Percentiles rank a stretch among this genome's conserved stretches.
These are phyloP conservation scores for Aspergillus thermomutatus DNA, from an alignment of 2,329 filamentous ascomycete species.

Conservation along the genomic window DNA sequence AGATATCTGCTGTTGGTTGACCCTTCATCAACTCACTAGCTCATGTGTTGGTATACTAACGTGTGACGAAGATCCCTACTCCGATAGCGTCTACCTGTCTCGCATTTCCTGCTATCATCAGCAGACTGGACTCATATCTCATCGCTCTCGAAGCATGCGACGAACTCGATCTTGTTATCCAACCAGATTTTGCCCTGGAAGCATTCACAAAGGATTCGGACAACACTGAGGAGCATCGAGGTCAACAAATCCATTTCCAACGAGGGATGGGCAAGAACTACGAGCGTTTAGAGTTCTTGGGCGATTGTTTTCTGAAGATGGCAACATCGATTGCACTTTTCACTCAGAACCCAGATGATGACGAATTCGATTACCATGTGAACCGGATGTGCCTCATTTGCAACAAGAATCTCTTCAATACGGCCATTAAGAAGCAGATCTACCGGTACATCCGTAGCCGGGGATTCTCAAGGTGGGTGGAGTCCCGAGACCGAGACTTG, in stretches of 20 bases:
- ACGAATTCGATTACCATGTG: constrained; percentile 86
- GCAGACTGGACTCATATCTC: constrained; percentile 75
- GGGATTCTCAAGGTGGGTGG: constrained; percentile 65
- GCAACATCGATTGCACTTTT: constrained; percentile 87
- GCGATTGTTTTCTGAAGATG: constrained; percentile 94
- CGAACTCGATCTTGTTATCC: constrained; percentile 61
- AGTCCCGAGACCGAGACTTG: background rate
- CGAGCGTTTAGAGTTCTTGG: constrained; percentile 88
- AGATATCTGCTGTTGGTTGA: constrained; percentile 67
- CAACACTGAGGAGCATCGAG: constrained; percentile 69
- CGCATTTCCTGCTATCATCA: constrained; percentile 77
- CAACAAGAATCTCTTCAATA: constrained; percentile 84
- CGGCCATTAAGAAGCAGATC: constrained; percentile 62
- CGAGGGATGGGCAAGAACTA: constrained; percentile 92
- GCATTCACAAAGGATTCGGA: constrained; percentile 91
- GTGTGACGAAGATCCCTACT: constrained; percentile 58
- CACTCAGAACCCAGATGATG: constrained; percentile 68
- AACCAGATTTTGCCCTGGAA: constrained; percentile 71
- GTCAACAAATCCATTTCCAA: constrained; percentile 69
- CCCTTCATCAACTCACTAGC: background rate
- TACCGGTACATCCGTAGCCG: constrained; percentile 79
- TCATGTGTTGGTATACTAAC: constrained; percentile 11
- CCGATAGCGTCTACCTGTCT: constrained; percentile 70
- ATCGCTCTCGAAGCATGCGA: constrained; percentile 74
- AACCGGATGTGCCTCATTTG: constrained; percentile 87